Evolutionary conservation across 768 basidiomycete genomes (phyloP), one percentile per base, ranked within the genome.

Genomic region (Kwoniella europaea): DNA sequence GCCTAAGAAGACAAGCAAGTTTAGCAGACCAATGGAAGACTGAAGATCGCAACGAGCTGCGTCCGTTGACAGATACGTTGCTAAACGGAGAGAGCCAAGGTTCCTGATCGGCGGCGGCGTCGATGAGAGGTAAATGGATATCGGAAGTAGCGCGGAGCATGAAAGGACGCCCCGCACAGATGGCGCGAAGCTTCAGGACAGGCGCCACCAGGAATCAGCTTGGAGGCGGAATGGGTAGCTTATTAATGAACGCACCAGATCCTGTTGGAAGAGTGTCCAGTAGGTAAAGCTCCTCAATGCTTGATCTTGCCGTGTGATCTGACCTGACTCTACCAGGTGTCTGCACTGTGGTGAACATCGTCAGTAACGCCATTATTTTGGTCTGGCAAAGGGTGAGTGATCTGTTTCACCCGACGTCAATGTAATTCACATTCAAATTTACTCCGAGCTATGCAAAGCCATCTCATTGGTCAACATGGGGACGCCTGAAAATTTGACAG

Each of bases 21-120:
- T 55, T 54, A 15, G 62, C 69, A 53, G 63, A 54, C 69, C 69
- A 70, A 27, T 70, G 69, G 42, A 70, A 64, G 10, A 58, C 62
- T 15, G 69, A 65, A 20, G 69, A 70, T 10, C 62, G 52, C 62
- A 65, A 46, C 16, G 46, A 52, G 29, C 10, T 52, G 9, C 46
- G n/a, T 13, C 69, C 69, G 42, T 63, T 42, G 27, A 44, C 20
- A 2, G 53, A 13, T 22, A 35, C 35, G 4, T 63, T 57, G n/a
- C 59, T 55, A 22, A 41, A 15, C 9, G 41, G 16, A 15, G 54
- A 58, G 6, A 29, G 24, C 69, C 69, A 70, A 9, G 43, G 22
- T 41, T 63, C 61, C 12, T 46, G 52, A 46, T 70, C 69, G 18
- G 15, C 42, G 3, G 42, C n/a, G 10, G 44, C 9, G 22, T 57